phyloP scores from a whole-genome alignment of 1,284 basidiomycete genomes.

The Hymenochaete sp. region DNA sequence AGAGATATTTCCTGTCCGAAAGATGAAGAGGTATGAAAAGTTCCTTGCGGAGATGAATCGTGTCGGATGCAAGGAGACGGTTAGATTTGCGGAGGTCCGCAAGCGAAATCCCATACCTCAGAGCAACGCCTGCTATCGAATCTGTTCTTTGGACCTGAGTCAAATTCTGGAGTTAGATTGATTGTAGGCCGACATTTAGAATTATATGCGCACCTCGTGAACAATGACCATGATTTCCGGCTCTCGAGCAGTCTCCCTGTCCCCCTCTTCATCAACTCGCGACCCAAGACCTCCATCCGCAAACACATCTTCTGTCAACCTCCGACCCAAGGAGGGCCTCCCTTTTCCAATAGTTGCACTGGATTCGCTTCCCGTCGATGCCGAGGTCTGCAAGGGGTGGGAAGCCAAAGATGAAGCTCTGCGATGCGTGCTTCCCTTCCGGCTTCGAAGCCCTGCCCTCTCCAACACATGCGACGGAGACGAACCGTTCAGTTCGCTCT shows the following conservation, averaged over 20 bases:
- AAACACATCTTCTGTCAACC: constrained; percentile 4
- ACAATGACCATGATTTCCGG: constrained; percentile 14
- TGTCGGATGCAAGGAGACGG: constrained; percentile 84
- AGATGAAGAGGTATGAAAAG: constrained; percentile 68
- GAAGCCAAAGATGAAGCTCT: constrained; percentile 7
- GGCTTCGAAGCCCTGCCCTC: constrained; percentile 9
- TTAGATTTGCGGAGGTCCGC: constrained; percentile 79
- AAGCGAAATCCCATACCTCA: constrained; percentile 80
- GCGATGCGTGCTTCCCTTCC: constrained; percentile 6
- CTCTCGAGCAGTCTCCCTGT: background rate
- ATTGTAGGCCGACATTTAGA: background rate
- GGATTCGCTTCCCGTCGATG: background rate
- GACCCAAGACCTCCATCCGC: background rate
- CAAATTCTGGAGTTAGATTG: background rate
- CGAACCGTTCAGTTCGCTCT: too few relatives aligned
- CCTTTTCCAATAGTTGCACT: too few relatives aligned
- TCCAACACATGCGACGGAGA: background rate
- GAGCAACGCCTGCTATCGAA: constrained; percentile 74
- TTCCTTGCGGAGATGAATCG: constrained; percentile 75
- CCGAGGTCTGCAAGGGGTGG: constrained; percentile 9
- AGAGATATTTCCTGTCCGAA: constrained; percentile 25
- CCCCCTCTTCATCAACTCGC: background rate
- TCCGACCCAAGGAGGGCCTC: constrained; percentile 6
- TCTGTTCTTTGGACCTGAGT: constrained; percentile 61
- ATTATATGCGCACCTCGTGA: constrained; percentile 11